Conservation (phyloP, 1,139 yeast species). For the Taphrina flavorubra region DNA sequence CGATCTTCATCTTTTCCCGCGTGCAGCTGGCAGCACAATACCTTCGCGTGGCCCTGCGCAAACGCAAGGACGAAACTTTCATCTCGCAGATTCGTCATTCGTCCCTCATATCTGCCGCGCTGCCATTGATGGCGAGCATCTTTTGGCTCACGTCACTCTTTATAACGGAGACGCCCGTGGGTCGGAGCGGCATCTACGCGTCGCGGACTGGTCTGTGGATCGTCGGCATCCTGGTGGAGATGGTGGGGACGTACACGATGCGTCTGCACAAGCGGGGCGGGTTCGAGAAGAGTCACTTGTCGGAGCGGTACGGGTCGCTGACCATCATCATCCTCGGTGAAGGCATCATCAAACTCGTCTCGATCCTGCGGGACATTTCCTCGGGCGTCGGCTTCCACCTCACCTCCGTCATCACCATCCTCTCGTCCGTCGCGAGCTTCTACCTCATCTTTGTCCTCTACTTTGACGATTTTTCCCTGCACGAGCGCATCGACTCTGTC, state of each 20-base stretch:
- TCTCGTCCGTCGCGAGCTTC: conserved; percentile 19
- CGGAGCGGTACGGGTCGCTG: conserved; percentile 37
- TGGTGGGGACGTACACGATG: conserved; percentile 24
- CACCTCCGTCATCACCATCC: conserved; percentile 25
- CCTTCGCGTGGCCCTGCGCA: conserved; percentile 21
- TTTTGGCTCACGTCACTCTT: conserved; percentile 35
- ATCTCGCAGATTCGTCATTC: neutral
- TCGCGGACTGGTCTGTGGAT: conserved; percentile 26
- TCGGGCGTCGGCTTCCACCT: conserved; percentile 30
- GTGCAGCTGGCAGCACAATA: conserved; percentile 26
- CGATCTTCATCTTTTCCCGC: conserved; percentile 27
- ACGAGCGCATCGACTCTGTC: conserved; percentile 8
- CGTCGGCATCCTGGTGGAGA: conserved; percentile 29
- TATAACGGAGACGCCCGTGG: conserved; percentile 2
- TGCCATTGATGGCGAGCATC: conserved; percentile 26
- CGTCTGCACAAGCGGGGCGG: conserved; percentile 28
- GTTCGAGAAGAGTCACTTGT: conserved; percentile 30
- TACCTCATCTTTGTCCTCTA: conserved; percentile 35
- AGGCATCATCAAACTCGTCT: conserved; percentile 36
- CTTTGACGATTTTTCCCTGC: conserved; percentile 34
- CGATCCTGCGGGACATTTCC: conserved; percentile 30
- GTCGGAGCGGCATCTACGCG: conserved; percentile 11
- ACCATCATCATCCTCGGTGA: conserved; percentile 39
- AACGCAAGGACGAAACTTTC: conserved; percentile 11
- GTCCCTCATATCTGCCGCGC: conserved; percentile 11